Evolutionary conservation across 345 rosid species (phyloP), one percentile per base, ranked within the genome.

Genomic region (Eucalyptus grandis): DNA sequence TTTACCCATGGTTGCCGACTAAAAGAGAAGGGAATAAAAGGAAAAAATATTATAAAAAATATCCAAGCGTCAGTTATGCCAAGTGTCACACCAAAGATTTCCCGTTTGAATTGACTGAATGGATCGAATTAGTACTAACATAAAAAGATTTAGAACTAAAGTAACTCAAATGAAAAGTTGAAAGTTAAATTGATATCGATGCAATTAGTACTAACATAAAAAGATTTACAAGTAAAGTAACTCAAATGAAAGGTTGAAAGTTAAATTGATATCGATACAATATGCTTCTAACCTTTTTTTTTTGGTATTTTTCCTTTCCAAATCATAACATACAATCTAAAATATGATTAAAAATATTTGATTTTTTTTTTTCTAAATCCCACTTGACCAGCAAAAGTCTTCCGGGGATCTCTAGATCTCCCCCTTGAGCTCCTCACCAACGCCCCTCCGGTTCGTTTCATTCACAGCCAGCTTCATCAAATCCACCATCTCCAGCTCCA

Each of bases 71-170:
- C 13, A 0, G 2, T 1, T 24, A 24, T 22, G 30, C 12, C 30
- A 56, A 22, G 3, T 24, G 30, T 24, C 6, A 24, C 4, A 1
- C 13, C 62, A 56, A 24, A 9, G 6, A 56, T 56, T 22, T 22
- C 0, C 1, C 10, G 2, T 14, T 1, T 10, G 6, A 56, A 56
- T 56, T 56, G 13, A 10, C 1, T 0, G 0, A 2, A 56, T 24
- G 3, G 2, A 56, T 24, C 13, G 1, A 24, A 24, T 56, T 56
- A 24, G 2, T 56, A 24, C 30, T 11, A 10, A 10, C 6, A 10
- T 5, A 24, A 56, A 56, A 56, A 5, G 13, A 24, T 10, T 56
- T 56, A 56, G 3, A 24, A 56, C 6, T 53, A 24, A 56, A 24
- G 1, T 56, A 22, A 6, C 62, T 22, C 30, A 56, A 24, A 22